Percentiles rank a stretch among this genome's conserved stretches.
These are phyloP conservation scores for Pistacia integerrima DNA, from an alignment of 345 rosid species.

Conservation along the genomic window DNA sequence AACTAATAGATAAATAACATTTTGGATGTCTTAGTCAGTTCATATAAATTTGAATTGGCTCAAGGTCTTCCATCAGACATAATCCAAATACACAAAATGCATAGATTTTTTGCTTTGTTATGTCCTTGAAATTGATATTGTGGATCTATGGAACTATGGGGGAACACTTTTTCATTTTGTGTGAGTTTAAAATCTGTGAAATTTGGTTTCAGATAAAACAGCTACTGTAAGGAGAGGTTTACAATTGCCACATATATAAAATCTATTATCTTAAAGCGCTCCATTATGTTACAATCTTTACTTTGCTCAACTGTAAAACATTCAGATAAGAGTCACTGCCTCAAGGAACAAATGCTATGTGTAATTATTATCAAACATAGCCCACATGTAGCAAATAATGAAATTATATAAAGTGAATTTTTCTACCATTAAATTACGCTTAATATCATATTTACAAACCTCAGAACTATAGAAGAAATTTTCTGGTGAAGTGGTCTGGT, in stretches of 20 bases:
- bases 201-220: neutral
- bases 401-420: neutral
- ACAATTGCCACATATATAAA: neutral
- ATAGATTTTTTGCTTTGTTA: neutral
- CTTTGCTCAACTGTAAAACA: neutral
- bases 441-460: constrained; percentile 30
- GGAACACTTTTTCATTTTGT: neutral
- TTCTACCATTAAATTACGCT: constrained; percentile 8
- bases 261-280: neutral
- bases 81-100: neutral
- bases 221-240: neutral
- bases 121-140: neutral
- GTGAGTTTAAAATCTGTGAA: neutral
- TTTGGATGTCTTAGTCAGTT: neutral
- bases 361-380: neutral
- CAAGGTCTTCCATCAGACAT: neutral
- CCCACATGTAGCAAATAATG: neutral
- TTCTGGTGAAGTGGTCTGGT: constrained; percentile 30
- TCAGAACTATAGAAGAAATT: constrained; percentile 47
- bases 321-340: neutral
- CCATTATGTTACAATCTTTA: neutral
- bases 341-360: neutral
- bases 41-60: neutral
- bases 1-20: neutral
- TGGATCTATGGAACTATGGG: neutral